Percentiles rank a stretch among this genome's conserved stretches.
These are phyloP conservation scores for Escovopsis sp. DNA, from an alignment of 2,329 filamentous ascomycete genomes.

Conservation along the genomic window DNA sequence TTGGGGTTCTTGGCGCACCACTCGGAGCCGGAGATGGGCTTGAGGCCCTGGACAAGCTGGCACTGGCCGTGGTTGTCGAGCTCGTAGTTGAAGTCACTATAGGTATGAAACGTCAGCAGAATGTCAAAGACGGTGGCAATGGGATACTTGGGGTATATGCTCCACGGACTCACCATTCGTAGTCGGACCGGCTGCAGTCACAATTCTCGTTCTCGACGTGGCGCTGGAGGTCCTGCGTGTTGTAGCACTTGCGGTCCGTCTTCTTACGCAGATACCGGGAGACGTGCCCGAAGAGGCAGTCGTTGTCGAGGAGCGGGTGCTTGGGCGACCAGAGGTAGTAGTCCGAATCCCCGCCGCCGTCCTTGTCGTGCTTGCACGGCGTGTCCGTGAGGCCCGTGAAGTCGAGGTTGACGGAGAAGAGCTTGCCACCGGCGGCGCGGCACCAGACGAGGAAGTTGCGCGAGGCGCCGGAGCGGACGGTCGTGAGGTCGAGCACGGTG, in stretches of 20 bases:
- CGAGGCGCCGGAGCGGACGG: conserved; percentile 75
- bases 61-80: conserved; percentile 64
- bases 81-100: conserved; percentile 86
- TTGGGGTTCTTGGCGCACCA: conserved; percentile 48
- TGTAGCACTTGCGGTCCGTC: conserved; percentile 63
- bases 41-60: conserved; percentile 55
- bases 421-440: conserved; percentile 34
- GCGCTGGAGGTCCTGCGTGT: conserved; percentile 54
- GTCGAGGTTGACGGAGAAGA: conserved; percentile 72
- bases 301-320: conserved; percentile 61
- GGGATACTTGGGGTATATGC: no score
- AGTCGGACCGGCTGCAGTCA: conserved; percentile 70
- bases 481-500: conserved; percentile 66
- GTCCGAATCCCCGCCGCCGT: conserved; percentile 38
- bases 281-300: conserved; percentile 86
- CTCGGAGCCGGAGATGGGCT: conserved; percentile 36
- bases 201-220: conserved; percentile 66
- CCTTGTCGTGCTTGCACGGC: conserved; percentile 54
- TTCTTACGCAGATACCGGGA: conserved; percentile 87
- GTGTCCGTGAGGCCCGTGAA: conserved; percentile 67
- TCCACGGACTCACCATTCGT: conserved; percentile 59
- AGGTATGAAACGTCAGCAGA: neutral
- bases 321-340: conserved; percentile 80
- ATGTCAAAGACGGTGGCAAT: neutral
- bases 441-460: conserved; percentile 90